Base-by-base conservation (phyloP, 495 filamentous ascomycete genomes). In the Hyaloscypha finlandica region DNA sequence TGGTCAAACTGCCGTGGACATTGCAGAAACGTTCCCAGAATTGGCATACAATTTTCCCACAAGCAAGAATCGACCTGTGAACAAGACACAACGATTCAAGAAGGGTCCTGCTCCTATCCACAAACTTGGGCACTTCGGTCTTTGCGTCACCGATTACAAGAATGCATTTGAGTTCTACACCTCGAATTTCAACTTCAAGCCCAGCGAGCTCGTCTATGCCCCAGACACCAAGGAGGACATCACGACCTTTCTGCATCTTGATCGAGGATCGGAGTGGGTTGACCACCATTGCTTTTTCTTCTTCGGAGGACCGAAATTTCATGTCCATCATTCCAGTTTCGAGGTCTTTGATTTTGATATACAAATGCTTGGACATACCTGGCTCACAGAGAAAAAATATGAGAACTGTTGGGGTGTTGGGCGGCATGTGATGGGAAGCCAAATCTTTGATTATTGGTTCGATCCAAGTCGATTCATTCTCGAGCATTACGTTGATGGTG, bases 231-330 rank as follows among this genome's bases (percentile, higher is more conserved):
- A 55, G 5, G 70, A 81, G 42, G 79, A 89, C 73, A 81, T 85
- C 8, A 84, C 84, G 11, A 75, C 81, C 11, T 93, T 93, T 75
- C 77, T 81, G 66, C 89, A 91, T 56, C 78, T 93, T 8, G 83
- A 92, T 70, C 81, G 83, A 6, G 90, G 90, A 0, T 69, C 74
- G 0, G 81, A 85, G 4, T 75, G 80, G 61, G 85, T 88, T 0
- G 90, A 93, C 72, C 90, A 93, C 69, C 90, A 92, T 77, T 80
- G 75, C n/a, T 87, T 92, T 74, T 92, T 92, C 81, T 81, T 92
- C 70, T 81, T 80, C 69, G 66, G 77, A n/a, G 83, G 81, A 4
- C 74, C 81, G 6, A 83, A 81, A 19, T 76, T 78, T 19, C 86
- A 89, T 71, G 86, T 92, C 2, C 90, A 92, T 73, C 90, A 93